Base-by-base conservation (phyloP, 75 land plant genomes). In the Gnetum montanum region DNA sequence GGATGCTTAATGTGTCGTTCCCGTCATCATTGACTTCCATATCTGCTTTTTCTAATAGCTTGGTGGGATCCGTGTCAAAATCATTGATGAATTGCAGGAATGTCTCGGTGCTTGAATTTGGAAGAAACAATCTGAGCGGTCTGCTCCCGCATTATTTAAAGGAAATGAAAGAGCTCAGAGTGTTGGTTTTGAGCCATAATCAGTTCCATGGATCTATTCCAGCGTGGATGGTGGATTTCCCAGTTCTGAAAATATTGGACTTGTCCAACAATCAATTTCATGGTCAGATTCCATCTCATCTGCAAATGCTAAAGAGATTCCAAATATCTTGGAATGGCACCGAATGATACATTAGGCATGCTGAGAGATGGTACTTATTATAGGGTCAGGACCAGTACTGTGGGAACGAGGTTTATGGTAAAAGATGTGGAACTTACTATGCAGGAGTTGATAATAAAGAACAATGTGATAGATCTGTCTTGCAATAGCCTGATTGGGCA, bases 91-190 rank as follows among this genome's bases (percentile, higher is more conserved):
- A n/a, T 29, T 53, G n/a, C 35, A 59, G 26, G 45, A 15, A 57
- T 24, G n/a, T 49, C 1, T 60, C 82, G 7, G 49, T 74, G 49
- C 96, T 82, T 44, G 76, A 85, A 48, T 76, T 90, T 48, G 75
- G 82, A 19, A 31, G 49, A 27, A 91, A 91, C 43, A 78, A 73
- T 34, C 73, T 86, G 57, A 59, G 78, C n/a, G 90, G 90, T 28
- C 34, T 37, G 11, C 20, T 90, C 8, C 75, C 69, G 2, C 55
- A 53, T 8, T 61, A 83, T 15, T 71, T 82, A 23, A n/a, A 82
- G 67, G 74, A 83, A 7, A 31, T 54, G 34, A 58, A 65, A 15
- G 66, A 64, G 52, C 22, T 71, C 30, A 72, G 67, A 10, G 64
- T 61, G 24, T 53, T 58, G 29, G 43, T 67, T 33, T 64, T 54